Evolutionary conservation across 2,329 filamentous ascomycete genomes (phyloP).

Genomic region (Diplocarpon rosae): DNA sequence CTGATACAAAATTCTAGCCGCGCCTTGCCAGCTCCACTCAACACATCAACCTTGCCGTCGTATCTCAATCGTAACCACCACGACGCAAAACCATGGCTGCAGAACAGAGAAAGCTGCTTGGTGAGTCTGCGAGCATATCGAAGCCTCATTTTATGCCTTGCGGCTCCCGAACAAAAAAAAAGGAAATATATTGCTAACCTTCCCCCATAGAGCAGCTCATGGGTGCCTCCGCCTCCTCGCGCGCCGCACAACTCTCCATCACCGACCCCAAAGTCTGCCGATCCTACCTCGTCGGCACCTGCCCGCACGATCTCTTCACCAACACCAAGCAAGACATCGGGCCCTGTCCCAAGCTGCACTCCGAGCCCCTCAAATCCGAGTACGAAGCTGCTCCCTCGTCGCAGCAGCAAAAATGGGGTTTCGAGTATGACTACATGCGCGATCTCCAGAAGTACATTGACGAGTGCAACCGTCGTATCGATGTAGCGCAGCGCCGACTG

Average conservation of each 20-base stretch:
- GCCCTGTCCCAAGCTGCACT: slow-evolving; percentile 78
- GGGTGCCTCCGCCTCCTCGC: slow-evolving; percentile 62
- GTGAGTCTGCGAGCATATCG: slow-evolving; percentile 30
- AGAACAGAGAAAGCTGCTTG: slow-evolving; percentile 93
- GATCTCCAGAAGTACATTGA: slow-evolving; percentile 96
- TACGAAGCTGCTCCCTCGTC: slow-evolving; percentile 67
- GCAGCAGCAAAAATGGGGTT: slow-evolving; percentile 58
- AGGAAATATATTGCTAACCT: background rate
- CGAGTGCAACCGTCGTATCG: slow-evolving; percentile 90
- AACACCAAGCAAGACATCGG: slow-evolving; percentile 98
- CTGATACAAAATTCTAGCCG: slow-evolving; percentile 8
- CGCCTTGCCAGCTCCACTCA: slow-evolving; percentile 7
- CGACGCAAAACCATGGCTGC: slow-evolving; percentile 59
- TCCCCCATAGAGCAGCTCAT: slow-evolving; percentile 69
- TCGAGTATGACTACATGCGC: slow-evolving; percentile 93
- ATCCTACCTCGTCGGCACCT: slow-evolving; percentile 86
- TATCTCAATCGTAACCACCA: background rate
- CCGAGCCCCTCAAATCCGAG: slow-evolving; percentile 77
- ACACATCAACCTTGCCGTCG: slow-evolving; percentile 3
- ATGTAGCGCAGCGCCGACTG: slow-evolving; percentile 74
- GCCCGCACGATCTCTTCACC: slow-evolving; percentile 97
- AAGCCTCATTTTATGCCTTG: too few relatives aligned
- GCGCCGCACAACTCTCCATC: slow-evolving; percentile 72
- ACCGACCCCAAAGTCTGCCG: slow-evolving; percentile 91
- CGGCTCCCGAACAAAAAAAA: too few relatives aligned